Evolutionary conservation across 352 stramenopile species (phyloP), one percentile per base, ranked within the genome.

Genomic region (Phytophthora constricta): DNA sequence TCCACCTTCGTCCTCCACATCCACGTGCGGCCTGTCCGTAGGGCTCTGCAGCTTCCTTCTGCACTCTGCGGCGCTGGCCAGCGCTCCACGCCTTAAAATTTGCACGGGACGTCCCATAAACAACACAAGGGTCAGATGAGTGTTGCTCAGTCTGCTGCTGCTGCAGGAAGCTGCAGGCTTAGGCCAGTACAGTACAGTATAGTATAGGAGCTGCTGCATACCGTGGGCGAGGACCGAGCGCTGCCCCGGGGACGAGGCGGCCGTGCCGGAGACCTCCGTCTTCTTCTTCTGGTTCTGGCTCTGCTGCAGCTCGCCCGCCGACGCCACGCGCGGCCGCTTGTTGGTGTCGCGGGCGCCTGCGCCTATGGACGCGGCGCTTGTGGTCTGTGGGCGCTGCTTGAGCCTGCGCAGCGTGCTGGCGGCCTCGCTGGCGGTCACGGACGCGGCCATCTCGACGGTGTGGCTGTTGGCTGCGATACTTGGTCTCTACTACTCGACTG

Each of bases 281-380:
- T 74, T 74, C 57, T 63, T 58, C 45, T 62, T 69, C 19, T 52
- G 34, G 13, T 47, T 46, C 16, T 48, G 34, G 13, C 43, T 46
- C 55, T 50, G 37, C 37, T 54, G n/a, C 20, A 42, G 11, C 11
- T 64, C 60, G n/a, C 50, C 48, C 11, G 17, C 52, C 1, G 68
- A 70, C 23, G 53, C 43, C 48, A 57, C 49, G 22, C 65, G 60
- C 25, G 55, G 43, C 22, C 70, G 60, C 51, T 75, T 75, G 42
- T 78, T 78, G n/a, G 61, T 64, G 42, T 74, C 61, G 8, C 41
- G 58, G n/a, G n/a, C n/a, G n/a, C n/a, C n/a, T n/a, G n/a, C n/a
- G n/a, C n/a, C n/a, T n/a, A n/a, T n/a, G n/a, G n/a, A n/a, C n/a
- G n/a, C n/a, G n/a, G n/a, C n/a, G n/a, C n/a, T n/a, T n/a, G n/a